Evolutionary conservation across 768 basidiomycete species (phyloP).

Genomic region (Erythrobasidium yunnanense): DNA sequence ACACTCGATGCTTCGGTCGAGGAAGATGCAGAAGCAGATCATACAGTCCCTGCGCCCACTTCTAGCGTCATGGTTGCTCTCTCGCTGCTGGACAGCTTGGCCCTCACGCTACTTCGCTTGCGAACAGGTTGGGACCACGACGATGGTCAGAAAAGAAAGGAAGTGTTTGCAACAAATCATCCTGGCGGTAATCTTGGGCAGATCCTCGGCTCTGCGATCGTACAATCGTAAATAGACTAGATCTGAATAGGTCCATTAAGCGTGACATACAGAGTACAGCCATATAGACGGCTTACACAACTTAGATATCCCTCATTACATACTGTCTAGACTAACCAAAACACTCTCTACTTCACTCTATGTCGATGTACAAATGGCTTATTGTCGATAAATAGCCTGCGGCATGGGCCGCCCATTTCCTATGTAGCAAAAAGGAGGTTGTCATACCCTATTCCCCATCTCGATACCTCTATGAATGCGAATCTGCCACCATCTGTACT

Average conservation of each 20-base stretch:
- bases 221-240: not conserved
- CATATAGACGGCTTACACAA: no score
- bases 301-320: no score
- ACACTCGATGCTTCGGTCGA: conserved; percentile 35
- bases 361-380: no score
- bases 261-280: no score
- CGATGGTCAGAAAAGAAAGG: conserved; percentile 30
- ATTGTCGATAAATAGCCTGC: no score
- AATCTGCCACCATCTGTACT: conserved; percentile 13
- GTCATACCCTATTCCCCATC: no score
- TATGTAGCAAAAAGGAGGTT: no score
- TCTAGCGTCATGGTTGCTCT: conserved; percentile 34
- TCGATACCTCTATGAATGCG: not conserved
- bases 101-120: conserved; percentile 30
- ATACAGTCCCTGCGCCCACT: conserved; percentile 36
- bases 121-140: conserved; percentile 33
- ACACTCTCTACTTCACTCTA: no score
- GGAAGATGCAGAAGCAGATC: conserved; percentile 36
- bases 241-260: no score
- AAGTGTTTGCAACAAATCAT: conserved; percentile 32
- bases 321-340: no score
- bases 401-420: no score
- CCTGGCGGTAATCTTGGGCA: conserved; percentile 35
- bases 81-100: conserved; percentile 35
- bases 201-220: not conserved